These are phyloP conservation scores for Nematocida sp. DNA, from an alignment of 371 early-diverging fungal genomes.

Conservation along the genomic window DNA sequence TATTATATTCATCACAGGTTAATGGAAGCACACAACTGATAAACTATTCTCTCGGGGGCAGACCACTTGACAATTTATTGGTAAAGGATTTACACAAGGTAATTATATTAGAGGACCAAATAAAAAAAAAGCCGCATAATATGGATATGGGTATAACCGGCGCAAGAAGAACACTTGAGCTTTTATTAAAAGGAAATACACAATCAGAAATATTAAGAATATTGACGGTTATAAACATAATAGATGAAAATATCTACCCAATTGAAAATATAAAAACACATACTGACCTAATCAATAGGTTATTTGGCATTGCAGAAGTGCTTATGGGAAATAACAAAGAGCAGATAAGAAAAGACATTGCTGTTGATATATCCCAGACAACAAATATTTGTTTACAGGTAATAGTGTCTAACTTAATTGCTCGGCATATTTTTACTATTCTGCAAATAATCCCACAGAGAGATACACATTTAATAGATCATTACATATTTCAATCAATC, in stretches of 20 bases:
- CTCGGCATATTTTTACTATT: background rate
- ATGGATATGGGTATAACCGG: background rate
- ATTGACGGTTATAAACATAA: background rate
- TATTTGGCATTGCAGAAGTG: background rate
- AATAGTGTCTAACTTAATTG: slow-evolving; percentile 5
- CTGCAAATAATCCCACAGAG: background rate
- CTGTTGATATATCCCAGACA: background rate
- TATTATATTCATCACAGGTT: no score
- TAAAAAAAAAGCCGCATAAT: background rate
- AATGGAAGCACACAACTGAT: no score
- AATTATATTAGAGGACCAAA: background rate
- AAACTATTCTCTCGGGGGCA: background rate
- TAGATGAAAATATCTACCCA: background rate
- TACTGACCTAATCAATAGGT: background rate
- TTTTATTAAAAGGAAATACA: background rate
- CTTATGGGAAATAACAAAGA: background rate
- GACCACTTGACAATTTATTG: background rate
- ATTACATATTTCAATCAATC: background rate
- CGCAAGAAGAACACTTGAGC: background rate
- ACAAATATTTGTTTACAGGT: background rate
- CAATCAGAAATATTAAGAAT: background rate
- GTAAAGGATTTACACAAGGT: background rate
- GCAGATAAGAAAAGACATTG: background rate
- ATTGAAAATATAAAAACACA: background rate
- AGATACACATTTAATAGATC: background rate